Percentiles rank a stretch among this genome's conserved stretches.
These are phyloP conservation scores for Colletotrichum sp. DNA, from an alignment of 2,329 filamentous ascomycete genomes.

Conservation along the genomic window DNA sequence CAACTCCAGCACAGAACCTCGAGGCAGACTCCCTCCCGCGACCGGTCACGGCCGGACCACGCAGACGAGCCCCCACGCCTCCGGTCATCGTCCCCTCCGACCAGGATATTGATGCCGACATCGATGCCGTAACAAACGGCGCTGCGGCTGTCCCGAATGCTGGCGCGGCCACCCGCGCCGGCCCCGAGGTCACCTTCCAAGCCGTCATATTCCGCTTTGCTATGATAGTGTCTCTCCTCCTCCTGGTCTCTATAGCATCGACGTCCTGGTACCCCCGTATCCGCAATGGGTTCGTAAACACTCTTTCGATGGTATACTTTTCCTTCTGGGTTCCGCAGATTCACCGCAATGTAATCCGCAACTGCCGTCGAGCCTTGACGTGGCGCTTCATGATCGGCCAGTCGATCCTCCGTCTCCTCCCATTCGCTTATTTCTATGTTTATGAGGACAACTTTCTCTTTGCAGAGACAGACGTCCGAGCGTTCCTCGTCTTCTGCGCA, in stretches of 20 bases:
- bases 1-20: slow-evolving; percentile 27
- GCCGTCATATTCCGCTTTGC: slow-evolving; percentile 63
- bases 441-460: slow-evolving; percentile 82
- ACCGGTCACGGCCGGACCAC: slow-evolving; percentile 41
- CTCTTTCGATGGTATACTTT: slow-evolving; percentile 76
- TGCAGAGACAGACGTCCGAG: slow-evolving; percentile 68
- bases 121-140: slow-evolving; percentile 36
- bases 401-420: slow-evolving; percentile 77
- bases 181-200: slow-evolving; percentile 50
- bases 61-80: slow-evolving; percentile 31
- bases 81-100: slow-evolving; percentile 68
- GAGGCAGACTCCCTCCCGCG: slow-evolving; percentile 40
- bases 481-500: slow-evolving; percentile 67
- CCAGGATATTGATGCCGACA: slow-evolving; percentile 67
- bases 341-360: slow-evolving; percentile 85
- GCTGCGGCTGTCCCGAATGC: slow-evolving; percentile 30
- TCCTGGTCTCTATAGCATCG: slow-evolving; percentile 65
- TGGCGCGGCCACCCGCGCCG: neutral
- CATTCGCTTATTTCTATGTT: slow-evolving; percentile 86
- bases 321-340: slow-evolving; percentile 96
- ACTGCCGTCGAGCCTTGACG: slow-evolving; percentile 87
- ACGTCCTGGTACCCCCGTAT: slow-evolving; percentile 63
- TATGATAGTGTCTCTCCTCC: slow-evolving; percentile 57
- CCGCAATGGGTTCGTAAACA: slow-evolving; percentile 64
- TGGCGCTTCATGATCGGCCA: slow-evolving; percentile 92